Evolutionary conservation across 2,329 filamentous ascomycete species (phyloP).

Genomic region (Paracoccidioides brasiliensis): DNA sequence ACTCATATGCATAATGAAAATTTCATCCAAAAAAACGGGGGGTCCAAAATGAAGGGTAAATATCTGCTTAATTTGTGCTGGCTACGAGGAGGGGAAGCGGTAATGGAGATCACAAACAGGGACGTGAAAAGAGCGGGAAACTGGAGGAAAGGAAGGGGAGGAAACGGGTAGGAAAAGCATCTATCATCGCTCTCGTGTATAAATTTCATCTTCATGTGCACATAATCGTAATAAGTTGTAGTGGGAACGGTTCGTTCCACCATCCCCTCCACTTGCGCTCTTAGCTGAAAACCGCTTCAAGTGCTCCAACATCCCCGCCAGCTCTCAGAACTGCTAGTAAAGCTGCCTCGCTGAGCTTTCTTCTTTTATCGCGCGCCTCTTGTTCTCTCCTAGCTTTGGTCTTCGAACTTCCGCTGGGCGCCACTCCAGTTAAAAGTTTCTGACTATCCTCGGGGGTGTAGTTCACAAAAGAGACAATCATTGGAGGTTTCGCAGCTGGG

Average conservation of each 20-base stretch:
- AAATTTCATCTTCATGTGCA: conserved; percentile 8
- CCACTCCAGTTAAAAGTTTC: conserved; percentile 76
- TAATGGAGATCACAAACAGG: background rate
- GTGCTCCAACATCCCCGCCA: conserved; percentile 33
- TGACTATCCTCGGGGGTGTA: conserved; percentile 70
- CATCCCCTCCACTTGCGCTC: background rate
- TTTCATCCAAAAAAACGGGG: background rate
- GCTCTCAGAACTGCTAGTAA: conserved; percentile 32
- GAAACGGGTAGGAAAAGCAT: background rate
- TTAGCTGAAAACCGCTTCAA: conserved; percentile 30
- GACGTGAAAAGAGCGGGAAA: background rate
- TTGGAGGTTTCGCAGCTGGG: conserved; percentile 5
- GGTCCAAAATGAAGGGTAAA: background rate
- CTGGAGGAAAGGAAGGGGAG: too few species aligned
- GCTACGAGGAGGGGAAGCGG: background rate
- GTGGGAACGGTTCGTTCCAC: background rate
- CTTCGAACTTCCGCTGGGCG: conserved; percentile 80
- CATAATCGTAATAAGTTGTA: conserved; percentile 5
- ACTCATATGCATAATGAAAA: background rate
- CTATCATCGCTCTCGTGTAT: conserved; percentile 1
- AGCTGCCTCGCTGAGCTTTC: conserved; percentile 31
- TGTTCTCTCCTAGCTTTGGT: conserved; percentile 87
- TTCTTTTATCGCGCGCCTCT: conserved; percentile 66
- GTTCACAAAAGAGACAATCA: conserved; percentile 59
- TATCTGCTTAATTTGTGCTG: background rate